These are phyloP conservation scores for Solanum ossicruentum DNA, from an alignment of 257 asterid genomes.

Conservation along the genomic window DNA sequence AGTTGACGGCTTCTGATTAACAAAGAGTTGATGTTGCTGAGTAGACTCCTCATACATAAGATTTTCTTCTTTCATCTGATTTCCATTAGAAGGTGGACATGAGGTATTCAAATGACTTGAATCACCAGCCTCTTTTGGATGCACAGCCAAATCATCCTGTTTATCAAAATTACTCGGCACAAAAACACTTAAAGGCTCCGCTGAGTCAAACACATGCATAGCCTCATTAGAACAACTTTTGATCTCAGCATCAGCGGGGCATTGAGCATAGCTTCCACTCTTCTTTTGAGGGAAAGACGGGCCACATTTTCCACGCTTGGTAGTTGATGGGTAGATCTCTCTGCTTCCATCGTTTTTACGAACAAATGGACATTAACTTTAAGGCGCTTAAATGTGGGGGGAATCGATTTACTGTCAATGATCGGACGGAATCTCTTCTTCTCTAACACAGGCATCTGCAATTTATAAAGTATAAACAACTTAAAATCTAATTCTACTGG, in stretches of 20 bases:
- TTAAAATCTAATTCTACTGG: not conserved
- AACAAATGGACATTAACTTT: not conserved
- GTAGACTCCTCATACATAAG: not conserved
- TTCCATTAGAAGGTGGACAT: not conserved
- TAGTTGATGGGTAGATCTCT: not conserved
- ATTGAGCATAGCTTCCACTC: not conserved
- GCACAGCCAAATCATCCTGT: not conserved
- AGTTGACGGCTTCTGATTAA: not conserved
- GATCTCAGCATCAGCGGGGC: not conserved
- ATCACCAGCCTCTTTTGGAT: not conserved
- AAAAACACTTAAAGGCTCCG: conserved; percentile 7
- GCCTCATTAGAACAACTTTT: not conserved
- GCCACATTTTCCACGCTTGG: conserved; percentile 2
- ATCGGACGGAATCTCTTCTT: not conserved
- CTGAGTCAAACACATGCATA: not conserved
- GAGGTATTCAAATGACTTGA: not conserved
- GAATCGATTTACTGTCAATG: not conserved
- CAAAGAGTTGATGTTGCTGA: not conserved
- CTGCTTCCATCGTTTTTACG: not conserved
- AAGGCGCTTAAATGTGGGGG: not conserved
- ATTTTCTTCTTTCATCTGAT: not conserved
- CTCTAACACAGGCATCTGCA: not conserved
- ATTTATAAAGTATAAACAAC: not conserved
- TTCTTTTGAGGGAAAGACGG: not conserved
- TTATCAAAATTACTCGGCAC: not conserved